A percentile compares a stretch with the other conserved stretches of the same genome.
phyloP scores from a whole-genome alignment of 169 alveolate genomes.

The Cryptosporidium tyzzeri region DNA sequence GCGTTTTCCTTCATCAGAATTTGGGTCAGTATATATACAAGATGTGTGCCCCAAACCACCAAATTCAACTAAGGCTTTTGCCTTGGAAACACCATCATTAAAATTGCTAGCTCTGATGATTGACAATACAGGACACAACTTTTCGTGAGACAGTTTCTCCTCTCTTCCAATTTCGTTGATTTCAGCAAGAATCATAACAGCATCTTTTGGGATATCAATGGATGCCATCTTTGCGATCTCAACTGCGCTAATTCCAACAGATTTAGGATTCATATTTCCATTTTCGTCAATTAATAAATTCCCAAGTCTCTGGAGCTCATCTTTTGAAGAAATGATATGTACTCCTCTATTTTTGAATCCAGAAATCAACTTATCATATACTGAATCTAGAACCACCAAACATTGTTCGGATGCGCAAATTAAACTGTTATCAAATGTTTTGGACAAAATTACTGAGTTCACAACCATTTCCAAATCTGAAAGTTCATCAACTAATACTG shows the following conservation, averaged over 20 bases:
- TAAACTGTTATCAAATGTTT: conserved; percentile 78
- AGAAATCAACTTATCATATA: conserved; percentile 64
- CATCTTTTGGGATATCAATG: conserved; percentile 73
- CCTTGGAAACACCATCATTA: conserved; percentile 62
- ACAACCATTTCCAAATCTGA: conserved; percentile 77
- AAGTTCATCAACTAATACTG: conserved; percentile 77
- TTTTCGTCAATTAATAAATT: conserved; percentile 58
- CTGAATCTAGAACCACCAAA: conserved; percentile 57
- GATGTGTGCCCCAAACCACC: conserved; percentile 80
- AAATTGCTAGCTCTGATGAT: conserved; percentile 74
- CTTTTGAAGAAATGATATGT: conserved; percentile 41
- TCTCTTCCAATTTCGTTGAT: conserved; percentile 47
- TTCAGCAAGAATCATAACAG: conserved; percentile 67
- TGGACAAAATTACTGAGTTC: conserved; percentile 71
- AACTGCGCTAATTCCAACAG: conserved; percentile 76
- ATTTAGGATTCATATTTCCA: conserved; percentile 76
- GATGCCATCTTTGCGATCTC: conserved; percentile 78
- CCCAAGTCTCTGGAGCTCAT: conserved; percentile 60
- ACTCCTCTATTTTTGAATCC: conserved; percentile 75
- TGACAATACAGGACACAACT: conserved; percentile 76
- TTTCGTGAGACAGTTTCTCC: conserved; percentile 75
- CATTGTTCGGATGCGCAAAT: conserved; percentile 79
- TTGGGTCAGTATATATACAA: conserved; percentile 76
- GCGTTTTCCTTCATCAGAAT: conserved; percentile 41
- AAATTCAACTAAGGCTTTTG: conserved; percentile 57